Percentiles rank a stretch among this genome's conserved stretches.
phyloP scores from a whole-genome alignment of 257 asterid species.

The Capsicum rhomboideum region DNA sequence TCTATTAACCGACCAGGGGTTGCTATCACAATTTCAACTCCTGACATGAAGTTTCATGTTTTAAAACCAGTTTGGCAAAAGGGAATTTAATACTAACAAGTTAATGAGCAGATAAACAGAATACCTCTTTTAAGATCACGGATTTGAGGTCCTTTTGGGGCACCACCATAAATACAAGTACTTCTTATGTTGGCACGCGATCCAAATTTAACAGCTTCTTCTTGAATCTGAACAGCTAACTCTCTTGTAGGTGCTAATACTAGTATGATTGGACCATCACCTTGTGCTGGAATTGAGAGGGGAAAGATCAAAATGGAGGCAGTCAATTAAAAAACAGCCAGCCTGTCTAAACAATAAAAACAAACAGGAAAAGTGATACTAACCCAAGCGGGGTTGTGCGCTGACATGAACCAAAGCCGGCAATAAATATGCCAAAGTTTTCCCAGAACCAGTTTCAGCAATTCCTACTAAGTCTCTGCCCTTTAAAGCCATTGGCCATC shows the following conservation, averaged over 20 bases:
- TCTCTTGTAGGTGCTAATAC: slow-evolving; percentile 94
- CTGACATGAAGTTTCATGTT: slow-evolving; percentile 25
- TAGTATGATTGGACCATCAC: slow-evolving; percentile 81
- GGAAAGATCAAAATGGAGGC: neutral
- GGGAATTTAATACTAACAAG: neutral
- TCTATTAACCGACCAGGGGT: slow-evolving; percentile 95
- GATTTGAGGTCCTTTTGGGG: slow-evolving; percentile 93
- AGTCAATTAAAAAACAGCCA: neutral
- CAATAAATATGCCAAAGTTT: slow-evolving; percentile 74
- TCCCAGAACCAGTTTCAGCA: slow-evolving; percentile 98
- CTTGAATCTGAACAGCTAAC: slow-evolving; percentile 87
- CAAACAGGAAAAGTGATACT: slow-evolving; percentile 8
- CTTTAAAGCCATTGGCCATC: slow-evolving; percentile 97
- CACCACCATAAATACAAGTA: slow-evolving; percentile 92
- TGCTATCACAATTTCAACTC: slow-evolving; percentile 88
- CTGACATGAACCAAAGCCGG: slow-evolving; percentile 86
- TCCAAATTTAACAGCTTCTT: slow-evolving; percentile 77
- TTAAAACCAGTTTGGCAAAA: neutral
- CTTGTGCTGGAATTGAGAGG: slow-evolving; percentile 39
- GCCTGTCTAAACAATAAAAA: neutral
- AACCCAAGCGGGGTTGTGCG: slow-evolving; percentile 84
- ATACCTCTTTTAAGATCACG: slow-evolving; percentile 85
- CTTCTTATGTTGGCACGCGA: slow-evolving; percentile 55
- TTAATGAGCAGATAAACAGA: neutral
- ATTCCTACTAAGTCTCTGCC: slow-evolving; percentile 90